Base-by-base conservation (phyloP, 1,139 yeast species). In the Saccharomycopsis crataegensis region DNA sequence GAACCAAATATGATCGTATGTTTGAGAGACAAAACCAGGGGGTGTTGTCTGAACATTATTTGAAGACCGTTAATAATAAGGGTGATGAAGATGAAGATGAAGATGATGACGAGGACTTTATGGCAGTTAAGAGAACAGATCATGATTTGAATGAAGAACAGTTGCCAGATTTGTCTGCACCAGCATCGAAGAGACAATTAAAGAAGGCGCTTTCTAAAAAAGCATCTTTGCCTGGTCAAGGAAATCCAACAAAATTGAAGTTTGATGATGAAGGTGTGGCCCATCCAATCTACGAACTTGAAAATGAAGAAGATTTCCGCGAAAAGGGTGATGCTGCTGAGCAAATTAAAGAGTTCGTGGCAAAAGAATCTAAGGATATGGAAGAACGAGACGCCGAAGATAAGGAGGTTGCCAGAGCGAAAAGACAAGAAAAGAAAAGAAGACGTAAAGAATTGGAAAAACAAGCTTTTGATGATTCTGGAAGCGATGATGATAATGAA, bases 241-340 rank as follows among this genome's bases (percentile, higher is more conserved):
- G 90, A 8, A 79, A 80, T 58, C 84, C 96, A 16, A 80, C 88
- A 37, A 93, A 89, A 67, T 70, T 93, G 62, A 77, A 79, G 54
- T 93, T 93, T 66, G 99, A 93, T 65, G 99, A 93, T 59, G 97
- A 93, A 2, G 99, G 99, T 44, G 75, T 76, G 8, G 83, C 98
- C 0, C 98, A 91, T 69, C 87, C 95, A 12, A 74, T 91, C 12
- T 93, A 93, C 65, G 98, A 93, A 69, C 75, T 93, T 58, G 93
- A 89, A 65, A 89, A 85, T 60, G 97, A 90, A 67, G 95, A 83
- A 48, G 96, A 86, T 58, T 93, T 94, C 77, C 77, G 70, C 59
- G 80, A 78, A 59, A 80, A 77, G 34, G 98, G 98, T 52, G 86
- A 81, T 63, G 91, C 93, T 1, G 72, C 71, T 50, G 69, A 67